Percentiles rank a stretch among this genome's conserved stretches.
These are phyloP conservation scores for Zasmidium cellare DNA, from an alignment of 2,329 filamentous ascomycete genomes.

Conservation along the genomic window DNA sequence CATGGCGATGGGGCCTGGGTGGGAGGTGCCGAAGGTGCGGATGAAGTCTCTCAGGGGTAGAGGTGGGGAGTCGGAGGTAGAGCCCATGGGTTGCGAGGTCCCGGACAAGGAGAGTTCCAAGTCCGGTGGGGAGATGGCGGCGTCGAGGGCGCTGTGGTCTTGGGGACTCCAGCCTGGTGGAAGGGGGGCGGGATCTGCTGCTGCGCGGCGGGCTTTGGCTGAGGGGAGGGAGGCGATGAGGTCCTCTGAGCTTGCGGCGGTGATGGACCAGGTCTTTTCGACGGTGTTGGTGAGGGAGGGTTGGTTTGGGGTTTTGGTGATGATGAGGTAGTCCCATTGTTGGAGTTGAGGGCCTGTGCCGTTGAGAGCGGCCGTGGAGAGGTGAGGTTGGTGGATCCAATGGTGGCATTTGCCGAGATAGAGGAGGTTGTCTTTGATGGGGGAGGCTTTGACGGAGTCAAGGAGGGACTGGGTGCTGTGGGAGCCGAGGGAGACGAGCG, in stretches of 20 bases:
- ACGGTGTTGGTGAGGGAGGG: neutral
- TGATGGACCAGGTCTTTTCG: constrained; percentile 19
- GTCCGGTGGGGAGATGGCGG: constrained; percentile 16
- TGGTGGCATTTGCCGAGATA: constrained; percentile 24
- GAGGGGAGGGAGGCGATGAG: constrained; percentile 16
- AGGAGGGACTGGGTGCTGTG: neutral
- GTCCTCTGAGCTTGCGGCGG: constrained; percentile 13
- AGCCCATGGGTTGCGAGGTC: constrained; percentile 12
- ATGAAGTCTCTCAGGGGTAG: constrained; percentile 19
- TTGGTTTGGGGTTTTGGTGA: constrained; percentile 5
- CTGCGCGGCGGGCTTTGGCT: neutral
- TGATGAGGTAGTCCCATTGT: constrained; percentile 22
- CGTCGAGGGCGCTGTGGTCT: constrained; percentile 21
- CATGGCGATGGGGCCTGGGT: constrained; percentile 21
- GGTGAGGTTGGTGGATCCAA: constrained; percentile 23
- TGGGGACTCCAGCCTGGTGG: constrained; percentile 20
- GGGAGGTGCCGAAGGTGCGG: constrained; percentile 12
- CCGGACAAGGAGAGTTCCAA: constrained; percentile 22
- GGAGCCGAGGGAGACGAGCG: neutral
- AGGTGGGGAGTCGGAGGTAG: neutral
- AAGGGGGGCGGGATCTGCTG: neutral
- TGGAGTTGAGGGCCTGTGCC: constrained; percentile 11
- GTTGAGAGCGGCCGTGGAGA: constrained; percentile 13
- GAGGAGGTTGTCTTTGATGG: constrained; percentile 2
- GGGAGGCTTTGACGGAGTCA: neutral